Evolutionary conservation across 129 eudicot species (phyloP).

Genomic region (Lonicera japonica): DNA sequence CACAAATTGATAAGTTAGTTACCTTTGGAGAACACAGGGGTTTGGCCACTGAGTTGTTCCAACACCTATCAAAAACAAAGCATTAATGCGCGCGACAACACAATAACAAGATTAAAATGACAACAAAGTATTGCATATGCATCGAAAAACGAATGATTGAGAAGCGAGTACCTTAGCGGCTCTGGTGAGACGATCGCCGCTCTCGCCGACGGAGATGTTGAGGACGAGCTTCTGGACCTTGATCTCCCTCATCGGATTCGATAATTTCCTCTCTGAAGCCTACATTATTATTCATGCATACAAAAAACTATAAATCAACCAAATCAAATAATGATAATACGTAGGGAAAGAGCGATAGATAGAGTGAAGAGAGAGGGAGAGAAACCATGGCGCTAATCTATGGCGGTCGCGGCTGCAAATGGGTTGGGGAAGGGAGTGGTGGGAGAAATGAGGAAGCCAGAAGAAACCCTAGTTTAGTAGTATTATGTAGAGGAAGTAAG

Average conservation of each 20-base stretch:
- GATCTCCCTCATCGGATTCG: conserved; percentile 87
- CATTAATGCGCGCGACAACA: not conserved
- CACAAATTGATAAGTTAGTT: not conserved
- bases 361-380: too few species aligned
- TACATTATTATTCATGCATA: too few species aligned
- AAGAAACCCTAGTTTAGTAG: too few species aligned
- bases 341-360: too few species aligned
- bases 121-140: not conserved
- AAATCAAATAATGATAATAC: too few species aligned
- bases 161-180: conserved; percentile 60
- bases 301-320: too few species aligned
- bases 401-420: too few species aligned
- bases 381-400: too few species aligned
- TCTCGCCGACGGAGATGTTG: conserved; percentile 89
- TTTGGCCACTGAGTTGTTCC: conserved; percentile 86
- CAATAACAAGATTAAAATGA: not conserved
- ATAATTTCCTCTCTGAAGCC: conserved; percentile 81
- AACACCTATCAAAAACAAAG: conserved; percentile 34
- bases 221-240: conserved; percentile 93
- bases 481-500: too few species aligned
- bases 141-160: not conserved
- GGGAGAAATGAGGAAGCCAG: too few species aligned
- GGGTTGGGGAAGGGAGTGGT: too few species aligned
- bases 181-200: conserved; percentile 86
- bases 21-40: conserved; percentile 86